Conservation (phyloP, 2,329 filamentous ascomycete genomes). For the Clonostachys rosea region DNA sequence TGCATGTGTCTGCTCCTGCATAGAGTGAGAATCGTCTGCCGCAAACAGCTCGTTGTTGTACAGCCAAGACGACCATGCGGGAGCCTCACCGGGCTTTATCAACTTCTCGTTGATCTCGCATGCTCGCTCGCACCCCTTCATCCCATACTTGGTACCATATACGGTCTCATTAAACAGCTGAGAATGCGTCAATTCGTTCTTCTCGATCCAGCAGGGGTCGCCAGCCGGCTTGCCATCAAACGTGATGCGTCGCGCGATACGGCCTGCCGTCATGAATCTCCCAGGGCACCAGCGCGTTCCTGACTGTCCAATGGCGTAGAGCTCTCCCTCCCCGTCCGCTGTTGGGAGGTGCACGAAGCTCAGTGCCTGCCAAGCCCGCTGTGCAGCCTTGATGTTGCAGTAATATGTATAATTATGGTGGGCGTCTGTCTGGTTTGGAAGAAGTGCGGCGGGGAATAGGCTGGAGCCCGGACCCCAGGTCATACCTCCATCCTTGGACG, state of each 20-base stretch:
- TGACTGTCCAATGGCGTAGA: background rate
- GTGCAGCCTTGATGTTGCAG: constrained; percentile 4
- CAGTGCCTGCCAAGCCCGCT: background rate
- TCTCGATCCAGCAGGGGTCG: constrained; percentile 13
- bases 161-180: constrained; percentile 9
- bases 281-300: background rate
- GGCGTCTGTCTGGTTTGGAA: constrained; percentile 13
- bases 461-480: constrained; percentile 8
- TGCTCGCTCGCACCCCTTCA: constrained; percentile 8
- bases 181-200: constrained; percentile 8
- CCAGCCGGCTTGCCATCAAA: constrained; percentile 6
- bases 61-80: background rate
- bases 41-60: background rate
- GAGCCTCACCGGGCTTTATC: constrained; percentile 6
- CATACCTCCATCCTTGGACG: constrained; percentile 9
- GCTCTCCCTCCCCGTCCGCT: background rate
- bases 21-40: background rate
- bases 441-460: constrained; percentile 12
- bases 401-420: constrained; percentile 12
- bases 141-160: constrained; percentile 12
- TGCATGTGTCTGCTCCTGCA: constrained; percentile 9
- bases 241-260: constrained; percentile 2
- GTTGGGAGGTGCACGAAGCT: background rate
- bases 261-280: background rate
- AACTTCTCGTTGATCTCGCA: constrained; percentile 10